These are phyloP conservation scores for Hericium erinaceus DNA, from an alignment of 768 basidiomycete genomes.

Conservation along the genomic window DNA sequence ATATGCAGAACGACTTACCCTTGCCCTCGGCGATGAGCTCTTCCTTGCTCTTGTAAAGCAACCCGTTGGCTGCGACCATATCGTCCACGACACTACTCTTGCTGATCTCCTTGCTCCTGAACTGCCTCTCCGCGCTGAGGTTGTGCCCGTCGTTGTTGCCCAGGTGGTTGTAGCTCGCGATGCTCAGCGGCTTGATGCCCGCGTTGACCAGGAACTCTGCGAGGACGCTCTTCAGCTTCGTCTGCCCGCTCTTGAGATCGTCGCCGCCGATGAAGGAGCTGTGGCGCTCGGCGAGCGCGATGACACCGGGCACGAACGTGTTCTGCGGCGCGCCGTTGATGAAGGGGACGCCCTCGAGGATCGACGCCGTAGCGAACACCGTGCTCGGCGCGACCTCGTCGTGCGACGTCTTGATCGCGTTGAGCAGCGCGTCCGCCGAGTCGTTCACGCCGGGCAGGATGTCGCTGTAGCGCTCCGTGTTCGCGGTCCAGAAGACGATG, in stretches of 20 bases:
- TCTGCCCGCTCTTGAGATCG: slow-evolving; percentile 97
- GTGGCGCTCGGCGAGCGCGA: slow-evolving; percentile 83
- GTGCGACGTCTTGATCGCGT: slow-evolving; percentile 76
- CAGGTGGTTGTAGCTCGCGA: slow-evolving; percentile 97
- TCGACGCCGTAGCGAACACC: slow-evolving; percentile 89
- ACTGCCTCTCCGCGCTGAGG: slow-evolving; percentile 83
- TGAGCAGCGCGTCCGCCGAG: slow-evolving; percentile 79
- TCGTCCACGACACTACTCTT: slow-evolving; percentile 97
- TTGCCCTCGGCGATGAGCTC: slow-evolving; percentile 16
- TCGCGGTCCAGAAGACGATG: slow-evolving; percentile 97
- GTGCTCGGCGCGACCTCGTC: slow-evolving; percentile 94
- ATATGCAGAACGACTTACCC: slow-evolving; percentile 3
- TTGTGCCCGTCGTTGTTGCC: slow-evolving; percentile 97
- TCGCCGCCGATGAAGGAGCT: slow-evolving; percentile 95
- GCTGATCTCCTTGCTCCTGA: slow-evolving; percentile 97
- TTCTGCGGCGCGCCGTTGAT: slow-evolving; percentile 98
- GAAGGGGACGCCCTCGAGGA: slow-evolving; percentile 92
- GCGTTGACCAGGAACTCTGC: slow-evolving; percentile 99
- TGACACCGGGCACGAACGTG: slow-evolving; percentile 94
- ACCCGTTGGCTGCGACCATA: slow-evolving; percentile 87
- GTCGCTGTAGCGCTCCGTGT: slow-evolving; percentile 96
- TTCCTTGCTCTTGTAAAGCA: slow-evolving; percentile 81
- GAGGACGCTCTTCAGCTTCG: slow-evolving; percentile 92
- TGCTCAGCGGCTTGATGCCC: slow-evolving; percentile 94
- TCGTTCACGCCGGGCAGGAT: slow-evolving; percentile 94